phyloP scores from a whole-genome alignment of 768 basidiomycete species.

The Russula sp. region DNA sequence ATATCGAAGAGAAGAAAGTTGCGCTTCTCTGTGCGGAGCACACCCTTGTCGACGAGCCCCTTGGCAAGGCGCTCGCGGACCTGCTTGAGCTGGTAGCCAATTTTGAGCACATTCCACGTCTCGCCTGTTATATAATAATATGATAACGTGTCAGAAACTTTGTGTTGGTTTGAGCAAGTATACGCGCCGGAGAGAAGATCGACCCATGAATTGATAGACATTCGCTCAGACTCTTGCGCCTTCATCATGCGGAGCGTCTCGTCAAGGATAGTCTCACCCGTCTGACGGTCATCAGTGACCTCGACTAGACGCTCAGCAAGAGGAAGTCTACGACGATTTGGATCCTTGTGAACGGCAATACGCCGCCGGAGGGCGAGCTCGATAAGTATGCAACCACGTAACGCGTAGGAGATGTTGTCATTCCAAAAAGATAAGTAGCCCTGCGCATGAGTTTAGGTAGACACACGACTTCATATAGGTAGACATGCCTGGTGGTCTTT shows the following conservation, averaged over 20 bases:
- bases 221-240: constrained; percentile 59
- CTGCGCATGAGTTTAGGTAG: constrained; percentile 29
- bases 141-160: not conserved
- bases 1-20: constrained; percentile 99
- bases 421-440: constrained; percentile 99
- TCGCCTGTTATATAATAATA: constrained; percentile 52
- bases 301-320: constrained; percentile 81
- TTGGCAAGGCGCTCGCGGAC: constrained; percentile 97
- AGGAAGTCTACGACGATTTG: constrained; percentile 62
- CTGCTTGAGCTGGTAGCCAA: constrained; percentile 97
- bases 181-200: constrained; percentile 86
- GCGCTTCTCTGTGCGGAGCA: constrained; percentile 97
- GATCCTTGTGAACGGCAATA: constrained; percentile 86
- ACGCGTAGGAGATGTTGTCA: constrained; percentile 98
- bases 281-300: constrained; percentile 86
- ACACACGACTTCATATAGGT: not conserved
- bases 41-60: constrained; percentile 94
- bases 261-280: constrained; percentile 94
- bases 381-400: constrained; percentile 96
- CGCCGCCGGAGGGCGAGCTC: constrained; percentile 93
- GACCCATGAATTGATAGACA: constrained; percentile 88
- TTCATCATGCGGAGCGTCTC: constrained; percentile 97
- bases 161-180: not conserved
- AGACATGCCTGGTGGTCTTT: constrained; percentile 88
- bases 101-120: constrained; percentile 99